Evolutionary conservation across 2,329 filamentous ascomycete genomes (phyloP).

Genomic region (Pseudocercospora macadamiae): DNA sequence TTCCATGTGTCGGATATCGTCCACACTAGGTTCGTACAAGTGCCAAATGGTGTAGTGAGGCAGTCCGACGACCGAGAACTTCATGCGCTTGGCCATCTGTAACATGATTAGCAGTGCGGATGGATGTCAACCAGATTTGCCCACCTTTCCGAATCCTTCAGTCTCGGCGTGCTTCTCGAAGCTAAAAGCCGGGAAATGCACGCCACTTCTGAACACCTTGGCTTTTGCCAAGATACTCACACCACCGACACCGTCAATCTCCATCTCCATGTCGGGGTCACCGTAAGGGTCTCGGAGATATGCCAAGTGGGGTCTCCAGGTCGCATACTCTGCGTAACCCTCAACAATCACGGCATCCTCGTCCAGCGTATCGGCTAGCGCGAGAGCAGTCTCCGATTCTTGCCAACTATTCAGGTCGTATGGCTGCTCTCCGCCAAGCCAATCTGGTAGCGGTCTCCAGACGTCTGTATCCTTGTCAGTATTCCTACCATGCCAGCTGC

Average conservation of each 20-base stretch:
- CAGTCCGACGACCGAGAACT: constrained; percentile 90
- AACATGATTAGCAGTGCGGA: constrained; percentile 38
- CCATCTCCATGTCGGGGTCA: constrained; percentile 99
- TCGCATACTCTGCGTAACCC: constrained; percentile 97
- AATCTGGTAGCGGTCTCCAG: constrained; percentile 97
- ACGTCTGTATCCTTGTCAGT: constrained; percentile 59
- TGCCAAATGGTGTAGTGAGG: constrained; percentile 99
- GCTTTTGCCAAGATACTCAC: constrained; percentile 97
- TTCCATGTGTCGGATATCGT: constrained; percentile 97
- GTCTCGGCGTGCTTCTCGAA: constrained; percentile 99
- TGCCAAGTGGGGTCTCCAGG: constrained; percentile 94
- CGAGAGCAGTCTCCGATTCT: constrained; percentile 94
- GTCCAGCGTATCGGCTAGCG: constrained; percentile 89
- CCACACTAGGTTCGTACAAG: constrained; percentile 97
- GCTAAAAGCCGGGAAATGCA: constrained; percentile 97
- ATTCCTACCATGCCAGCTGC: constrained; percentile 50
- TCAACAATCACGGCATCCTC: constrained; percentile 99
- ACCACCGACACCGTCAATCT: constrained; percentile 95
- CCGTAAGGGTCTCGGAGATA: constrained; percentile 96
- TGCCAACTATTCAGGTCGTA: constrained; percentile 99
- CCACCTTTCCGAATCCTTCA: constrained; percentile 98
- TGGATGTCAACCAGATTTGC: no score
- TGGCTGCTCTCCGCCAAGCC: constrained; percentile 96
- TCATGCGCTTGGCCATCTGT: constrained; percentile 96
- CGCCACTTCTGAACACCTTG: constrained; percentile 88